A percentile compares a stretch with the other conserved stretches of the same genome.
Conservation (phyloP, 371 early-diverging fungal genomes). For the Phascolomyces articulosus region DNA sequence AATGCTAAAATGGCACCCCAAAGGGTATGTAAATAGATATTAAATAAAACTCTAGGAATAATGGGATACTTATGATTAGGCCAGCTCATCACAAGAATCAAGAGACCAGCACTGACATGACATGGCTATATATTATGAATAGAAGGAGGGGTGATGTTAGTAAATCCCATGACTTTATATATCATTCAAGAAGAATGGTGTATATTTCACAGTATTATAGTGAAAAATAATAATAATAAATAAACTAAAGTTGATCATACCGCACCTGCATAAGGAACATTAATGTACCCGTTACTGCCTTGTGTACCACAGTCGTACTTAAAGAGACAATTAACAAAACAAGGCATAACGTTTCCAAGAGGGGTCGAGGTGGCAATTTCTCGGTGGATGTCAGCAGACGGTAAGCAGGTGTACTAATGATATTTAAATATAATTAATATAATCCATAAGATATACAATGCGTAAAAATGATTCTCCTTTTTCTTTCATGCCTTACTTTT, state of each 20-base stretch:
- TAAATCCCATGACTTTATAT: neutral
- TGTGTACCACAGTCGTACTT: conserved; percentile 50
- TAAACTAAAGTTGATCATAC: neutral
- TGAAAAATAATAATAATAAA: neutral
- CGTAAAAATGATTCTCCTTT: too few relatives aligned
- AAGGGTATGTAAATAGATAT: conserved; percentile 58
- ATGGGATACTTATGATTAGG: conserved; percentile 41
- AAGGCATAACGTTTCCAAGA: conserved; percentile 39
- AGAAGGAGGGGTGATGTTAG: neutral
- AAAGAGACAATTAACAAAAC: conserved; percentile 40
- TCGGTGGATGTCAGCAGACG: conserved; percentile 16
- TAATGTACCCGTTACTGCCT: conserved; percentile 42
- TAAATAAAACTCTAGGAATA: conserved; percentile 52
- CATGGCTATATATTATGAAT: conserved; percentile 47
- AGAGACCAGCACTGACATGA: conserved; percentile 54
- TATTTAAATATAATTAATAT: too few relatives aligned
- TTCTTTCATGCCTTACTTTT: too few relatives aligned
- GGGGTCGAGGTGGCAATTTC: conserved; percentile 30
- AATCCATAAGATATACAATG: too few relatives aligned
- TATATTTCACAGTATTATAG: neutral
- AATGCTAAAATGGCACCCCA: conserved; percentile 60
- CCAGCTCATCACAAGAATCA: conserved; percentile 53
- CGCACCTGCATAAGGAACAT: conserved; percentile 54
- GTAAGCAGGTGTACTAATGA: conserved; percentile 8
- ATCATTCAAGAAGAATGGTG: too few relatives aligned